Evolutionary conservation across 495 filamentous ascomycete species (phyloP), one percentile per base, ranked within the genome.

Genomic region (Lophiotrema nucula): DNA sequence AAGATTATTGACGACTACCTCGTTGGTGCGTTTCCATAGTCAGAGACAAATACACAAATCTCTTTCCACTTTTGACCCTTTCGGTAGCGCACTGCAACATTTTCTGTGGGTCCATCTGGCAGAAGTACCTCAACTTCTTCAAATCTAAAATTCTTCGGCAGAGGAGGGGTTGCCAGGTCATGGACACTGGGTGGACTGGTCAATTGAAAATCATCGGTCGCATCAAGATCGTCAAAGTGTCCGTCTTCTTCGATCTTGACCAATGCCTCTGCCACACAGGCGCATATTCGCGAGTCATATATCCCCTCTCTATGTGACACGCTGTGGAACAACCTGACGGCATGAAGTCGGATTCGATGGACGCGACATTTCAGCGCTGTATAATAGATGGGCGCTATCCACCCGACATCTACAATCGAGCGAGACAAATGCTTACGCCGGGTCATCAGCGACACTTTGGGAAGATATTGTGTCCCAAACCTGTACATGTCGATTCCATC

Each of bases 351-450:
- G 25, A 82, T 67, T 1, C 58, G 61, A 16, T 62, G 72, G n/a
- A 76, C 70, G n/a, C 80, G 80, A 50, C 82, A 85, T 57, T 82
- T 82, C n/a, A 80, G 52, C 0, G 77, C 79, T 0, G 74, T 73
- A 64, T 73, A 81, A 56, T 79, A 83, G 4, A 84, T 58, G 0
- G 79, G 77, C 8, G 76, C 71, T 6, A 81, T 77, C 48, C 56
- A 60, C 15, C 56, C 56, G 12, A 52, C 38, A 41, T 60, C 56
- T 1, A 22, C 26, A 2, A 47, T 46, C 1, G 41, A 41, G 2
- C 23, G 27, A 3, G 27, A 23, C 27, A 13, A 28, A 2, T 38
- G 11, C 28, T 38, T 3, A 19, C 3, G 13, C 22, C 28, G 2
- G 15, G 10, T 18, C 10, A 13, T 16, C 12, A 38, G 11, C 28